Conservation (phyloP, 768 basidiomycete species). For the Pulveroboletus sp. region DNA sequence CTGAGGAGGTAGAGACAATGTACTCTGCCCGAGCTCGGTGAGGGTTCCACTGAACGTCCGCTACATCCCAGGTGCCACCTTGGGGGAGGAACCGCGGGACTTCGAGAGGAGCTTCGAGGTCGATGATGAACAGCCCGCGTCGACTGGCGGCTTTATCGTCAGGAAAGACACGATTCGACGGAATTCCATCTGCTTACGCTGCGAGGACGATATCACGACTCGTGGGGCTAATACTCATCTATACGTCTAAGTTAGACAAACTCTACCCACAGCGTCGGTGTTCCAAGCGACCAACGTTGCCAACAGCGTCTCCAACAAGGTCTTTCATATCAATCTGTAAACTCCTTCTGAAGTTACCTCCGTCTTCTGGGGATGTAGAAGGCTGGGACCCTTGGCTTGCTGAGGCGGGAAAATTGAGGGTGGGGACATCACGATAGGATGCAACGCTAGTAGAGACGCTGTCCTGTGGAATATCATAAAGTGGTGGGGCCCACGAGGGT, state of each 20-base stretch:
- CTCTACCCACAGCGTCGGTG: neutral
- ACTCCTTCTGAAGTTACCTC: constrained; percentile 51
- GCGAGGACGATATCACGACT: constrained; percentile 88
- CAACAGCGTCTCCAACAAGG: constrained; percentile 76
- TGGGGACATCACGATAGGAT: constrained; percentile 30
- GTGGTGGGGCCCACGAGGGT: constrained; percentile 32
- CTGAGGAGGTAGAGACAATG: constrained; percentile 83
- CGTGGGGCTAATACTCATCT: constrained; percentile 92
- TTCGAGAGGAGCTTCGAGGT: constrained; percentile 81
- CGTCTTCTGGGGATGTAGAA: constrained; percentile 45
- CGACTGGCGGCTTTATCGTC: constrained; percentile 40
- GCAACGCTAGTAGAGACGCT: constrained; percentile 13
- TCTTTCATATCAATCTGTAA: constrained; percentile 77
- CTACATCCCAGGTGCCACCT: constrained; percentile 94
- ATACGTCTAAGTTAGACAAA: constrained; percentile 2
- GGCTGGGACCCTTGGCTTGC: constrained; percentile 12
- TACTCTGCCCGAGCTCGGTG: constrained; percentile 72
- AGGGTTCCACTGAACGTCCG: constrained; percentile 91
- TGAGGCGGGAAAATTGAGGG: constrained; percentile 14
- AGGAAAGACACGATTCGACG: neutral
- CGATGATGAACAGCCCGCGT: constrained; percentile 91
- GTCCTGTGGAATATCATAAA: constrained; percentile 26
- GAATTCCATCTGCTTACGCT: constrained; percentile 47
- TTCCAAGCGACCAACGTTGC: constrained; percentile 53
- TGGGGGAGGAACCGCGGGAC: constrained; percentile 93